Conservation (phyloP, 1,139 yeast genomes). For the Scheffersomyces lignicola region DNA sequence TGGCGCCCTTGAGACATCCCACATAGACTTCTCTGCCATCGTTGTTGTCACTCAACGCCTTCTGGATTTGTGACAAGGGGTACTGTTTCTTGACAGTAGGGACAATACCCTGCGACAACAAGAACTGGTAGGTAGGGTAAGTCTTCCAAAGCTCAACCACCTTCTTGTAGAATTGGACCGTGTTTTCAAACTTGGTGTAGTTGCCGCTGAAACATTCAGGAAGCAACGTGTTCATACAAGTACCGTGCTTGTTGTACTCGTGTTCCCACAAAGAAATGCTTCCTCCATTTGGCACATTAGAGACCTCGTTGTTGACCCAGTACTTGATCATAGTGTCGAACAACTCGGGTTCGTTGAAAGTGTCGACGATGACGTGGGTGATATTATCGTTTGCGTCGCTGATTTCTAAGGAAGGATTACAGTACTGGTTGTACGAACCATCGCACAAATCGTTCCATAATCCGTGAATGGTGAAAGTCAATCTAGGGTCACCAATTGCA, state of each 20-base stretch:
- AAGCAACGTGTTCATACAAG: constrained; percentile 43
- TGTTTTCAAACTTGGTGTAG: constrained; percentile 32
- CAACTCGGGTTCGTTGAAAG: constrained; percentile 29
- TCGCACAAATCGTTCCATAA: constrained; percentile 43
- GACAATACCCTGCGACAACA: constrained; percentile 32
- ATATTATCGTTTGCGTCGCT: constrained; percentile 26
- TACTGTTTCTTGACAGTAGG: constrained; percentile 33
- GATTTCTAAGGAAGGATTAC: constrained; percentile 32
- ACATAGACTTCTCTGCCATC: constrained; percentile 32
- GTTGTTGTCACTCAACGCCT: constrained; percentile 30
- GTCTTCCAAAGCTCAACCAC: constrained; percentile 35
- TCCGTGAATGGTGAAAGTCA: constrained; percentile 42
- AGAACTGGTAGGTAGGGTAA: constrained; percentile 36
- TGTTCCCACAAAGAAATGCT: constrained; percentile 38
- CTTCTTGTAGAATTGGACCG: constrained; percentile 34
- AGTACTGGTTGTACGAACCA: constrained; percentile 34
- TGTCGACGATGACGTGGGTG: constrained; percentile 28
- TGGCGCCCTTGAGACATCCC: constrained; percentile 34
- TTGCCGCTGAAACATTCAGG: constrained; percentile 36
- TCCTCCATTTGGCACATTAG: constrained; percentile 31
- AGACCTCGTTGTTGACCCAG: constrained; percentile 38
- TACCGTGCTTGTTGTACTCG: constrained; percentile 46
- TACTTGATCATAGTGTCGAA: constrained; percentile 31
- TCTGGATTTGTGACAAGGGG: constrained; percentile 27
- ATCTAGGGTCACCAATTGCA: constrained; percentile 12